These are phyloP conservation scores for Aquilaria yunnanensis DNA, from an alignment of 345 rosid species.

Conservation along the genomic window DNA sequence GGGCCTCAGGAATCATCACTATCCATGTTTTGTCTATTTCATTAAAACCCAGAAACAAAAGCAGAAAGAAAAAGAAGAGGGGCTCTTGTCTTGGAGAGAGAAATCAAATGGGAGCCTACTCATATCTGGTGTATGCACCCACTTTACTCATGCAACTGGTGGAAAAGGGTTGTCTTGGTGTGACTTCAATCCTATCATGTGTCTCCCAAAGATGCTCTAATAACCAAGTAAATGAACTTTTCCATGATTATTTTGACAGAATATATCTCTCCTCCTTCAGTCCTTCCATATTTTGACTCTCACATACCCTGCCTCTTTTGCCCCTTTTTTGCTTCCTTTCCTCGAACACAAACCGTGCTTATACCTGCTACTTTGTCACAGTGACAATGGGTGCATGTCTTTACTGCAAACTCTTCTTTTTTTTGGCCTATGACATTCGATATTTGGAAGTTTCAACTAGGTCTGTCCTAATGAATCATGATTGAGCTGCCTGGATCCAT, in stretches of 20 bases:
- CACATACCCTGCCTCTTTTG: not conserved
- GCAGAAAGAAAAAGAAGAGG: slow-evolving; percentile 15
- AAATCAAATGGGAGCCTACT: not conserved
- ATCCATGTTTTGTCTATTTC: no score
- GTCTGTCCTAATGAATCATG: no score
- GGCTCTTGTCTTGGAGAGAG: slow-evolving; percentile 6
- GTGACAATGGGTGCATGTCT: no score
- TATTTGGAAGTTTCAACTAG: no score
- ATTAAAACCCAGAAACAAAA: slow-evolving; percentile 2
- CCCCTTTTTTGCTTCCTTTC: not conserved
- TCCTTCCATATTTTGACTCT: slow-evolving; percentile 8
- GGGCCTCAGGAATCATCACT: no score
- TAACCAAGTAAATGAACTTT: slow-evolving; percentile 12
- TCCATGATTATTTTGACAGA: slow-evolving; percentile 26
- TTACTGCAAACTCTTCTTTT: no score
- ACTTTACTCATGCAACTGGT: not conserved
- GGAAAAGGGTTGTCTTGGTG: slow-evolving; percentile 28
- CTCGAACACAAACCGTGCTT: not conserved
- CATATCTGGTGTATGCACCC: no score
- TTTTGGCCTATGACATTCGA: no score
- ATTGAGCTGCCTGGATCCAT: no score
- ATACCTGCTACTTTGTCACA: slow-evolving; percentile 14
- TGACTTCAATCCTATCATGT: slow-evolving; percentile 7
- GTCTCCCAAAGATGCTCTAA: slow-evolving; percentile 4
- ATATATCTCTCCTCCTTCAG: not conserved